Evolutionary conservation across 2,329 filamentous ascomycete genomes (phyloP), one percentile per base, ranked within the genome.

Genomic region (Gaeumannomyces sp.): DNA sequence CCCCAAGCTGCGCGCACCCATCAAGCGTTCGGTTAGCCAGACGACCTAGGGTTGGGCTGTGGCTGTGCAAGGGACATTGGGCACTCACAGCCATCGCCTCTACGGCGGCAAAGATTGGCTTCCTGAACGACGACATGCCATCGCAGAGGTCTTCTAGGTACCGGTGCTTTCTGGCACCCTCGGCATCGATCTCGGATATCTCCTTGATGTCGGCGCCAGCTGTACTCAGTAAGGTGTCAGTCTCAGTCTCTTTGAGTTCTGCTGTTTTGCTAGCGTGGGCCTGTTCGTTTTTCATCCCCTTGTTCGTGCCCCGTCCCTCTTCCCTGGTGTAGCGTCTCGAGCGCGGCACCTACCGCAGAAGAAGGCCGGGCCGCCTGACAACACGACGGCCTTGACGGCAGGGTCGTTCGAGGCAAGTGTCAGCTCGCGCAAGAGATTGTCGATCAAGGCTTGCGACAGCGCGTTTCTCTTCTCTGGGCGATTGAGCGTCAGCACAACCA

Each of bases 21-120:
- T 38, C 3, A 3, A 56, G 45, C 22, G 11, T 16, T 45, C 50
- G 19, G 64, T 61, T 38, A 35, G 59, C 22, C 5, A 38, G 35
- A 38, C 65, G 61, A 25, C 27, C 31, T 31, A 28, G 50, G 19
- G 22, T 59, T 61, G n/a, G 64, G 25, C 31, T 64, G 63, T 19
- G 53, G 29, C 11, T 45, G 58, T 25, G 31, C 59, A 45, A 31
- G 6, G 22, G 22, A n/a, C 10, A 4, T 2, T 25, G 45, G 45
- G 10, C 45, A 75, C 80, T 75, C 69, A 83, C 80, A 67, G 81
- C 81, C 71, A 79, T 77, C 61, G 81, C 81, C 67, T 80, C 76
- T 28, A 83, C 80, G 27, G 80, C 80, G 13, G 80, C 81, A 64
- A 84, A 74, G 60, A 82, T 68, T 2, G 81, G 81, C 69, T 83